Base-by-base conservation (phyloP, 305 asterid genomes). In the Fraxinus platypoda region DNA sequence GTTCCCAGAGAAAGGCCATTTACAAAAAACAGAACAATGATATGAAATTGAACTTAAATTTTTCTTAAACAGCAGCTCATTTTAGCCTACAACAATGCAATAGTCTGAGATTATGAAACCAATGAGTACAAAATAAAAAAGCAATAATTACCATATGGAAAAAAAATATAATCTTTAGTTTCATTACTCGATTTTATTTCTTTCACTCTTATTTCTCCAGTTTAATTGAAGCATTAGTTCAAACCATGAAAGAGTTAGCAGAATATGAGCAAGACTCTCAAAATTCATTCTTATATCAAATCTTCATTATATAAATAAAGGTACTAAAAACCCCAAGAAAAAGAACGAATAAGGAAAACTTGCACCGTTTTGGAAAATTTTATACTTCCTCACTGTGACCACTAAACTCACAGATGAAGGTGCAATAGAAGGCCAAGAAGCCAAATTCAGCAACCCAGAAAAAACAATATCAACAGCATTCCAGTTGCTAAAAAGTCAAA, bases 401-500 rank as follows among this genome's bases (percentile, higher is more conserved):
- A 54, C 19, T 57, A 57, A 57, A 57, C 46, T 81, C 75, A 81
- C 33, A 49, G 43, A 6, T 7, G 11, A 66, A 79, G 26, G 1
- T 8, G 59, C 52, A 23, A 74, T 19, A 25, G 17, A 72, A 81
- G 54, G 3, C 72, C 75, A 33, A 79, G 33, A 25, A 70, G 81
- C 77, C 46, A 62, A 74, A 70, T 59, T 59, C 70, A 19, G 30
- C 70, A 23, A 26, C 34, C 33, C 33, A 64, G 35, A 31, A 54
- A 59, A 70, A 80, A 33, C 34, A 54, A 9, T 12, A 46, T 46
- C 59, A 12, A 78, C 70, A 80, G 78, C 73, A 86, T 46, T 75
- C 21, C 23, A 82, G 81, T 49, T 0, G 30, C 62, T 57, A 11
- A 30, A 68, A 85, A 78, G 83, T 78, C 85, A 80, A 82, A 19